phyloP scores from a whole-genome alignment of 78 protist genomes.

The Speleostelium caveatum region DNA sequence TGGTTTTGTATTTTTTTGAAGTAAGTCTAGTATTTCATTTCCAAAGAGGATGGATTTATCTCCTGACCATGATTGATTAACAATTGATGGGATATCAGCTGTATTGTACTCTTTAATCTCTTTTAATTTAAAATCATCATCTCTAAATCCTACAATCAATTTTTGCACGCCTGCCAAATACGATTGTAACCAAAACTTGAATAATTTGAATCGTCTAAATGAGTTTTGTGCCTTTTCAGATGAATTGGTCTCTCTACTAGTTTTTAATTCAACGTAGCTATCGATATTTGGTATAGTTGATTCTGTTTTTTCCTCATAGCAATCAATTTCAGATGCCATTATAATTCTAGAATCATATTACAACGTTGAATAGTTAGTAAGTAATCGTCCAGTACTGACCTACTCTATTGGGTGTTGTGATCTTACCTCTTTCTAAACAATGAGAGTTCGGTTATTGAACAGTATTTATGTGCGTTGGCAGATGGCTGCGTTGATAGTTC shows the following conservation, averaged over 20 bases:
- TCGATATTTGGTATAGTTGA: neutral
- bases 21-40: neutral
- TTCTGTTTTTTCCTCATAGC: neutral
- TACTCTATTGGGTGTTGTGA: too few species aligned
- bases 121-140: neutral
- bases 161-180: slow-evolving; percentile 11
- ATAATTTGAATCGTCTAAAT: slow-evolving; percentile 17
- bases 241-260: neutral
- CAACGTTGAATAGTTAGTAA: too few species aligned
- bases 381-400: too few species aligned
- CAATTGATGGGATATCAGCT: neutral
- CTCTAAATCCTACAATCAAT: slow-evolving; percentile 3
- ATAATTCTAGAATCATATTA: neutral
- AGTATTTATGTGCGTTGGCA: neutral
- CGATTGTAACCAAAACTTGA: slow-evolving; percentile 39
- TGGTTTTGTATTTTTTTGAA: neutral
- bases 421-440: neutral
- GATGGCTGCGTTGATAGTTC: neutral
- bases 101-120: neutral
- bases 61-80: neutral
- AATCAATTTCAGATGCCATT: slow-evolving; percentile 47
- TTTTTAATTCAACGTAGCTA: slow-evolving; percentile 14
- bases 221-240: neutral
- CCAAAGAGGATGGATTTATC: neutral
- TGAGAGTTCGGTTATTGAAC: neutral